Base-by-base conservation (phyloP, 345 rosid genomes). In the Atalantia buxifolia region DNA sequence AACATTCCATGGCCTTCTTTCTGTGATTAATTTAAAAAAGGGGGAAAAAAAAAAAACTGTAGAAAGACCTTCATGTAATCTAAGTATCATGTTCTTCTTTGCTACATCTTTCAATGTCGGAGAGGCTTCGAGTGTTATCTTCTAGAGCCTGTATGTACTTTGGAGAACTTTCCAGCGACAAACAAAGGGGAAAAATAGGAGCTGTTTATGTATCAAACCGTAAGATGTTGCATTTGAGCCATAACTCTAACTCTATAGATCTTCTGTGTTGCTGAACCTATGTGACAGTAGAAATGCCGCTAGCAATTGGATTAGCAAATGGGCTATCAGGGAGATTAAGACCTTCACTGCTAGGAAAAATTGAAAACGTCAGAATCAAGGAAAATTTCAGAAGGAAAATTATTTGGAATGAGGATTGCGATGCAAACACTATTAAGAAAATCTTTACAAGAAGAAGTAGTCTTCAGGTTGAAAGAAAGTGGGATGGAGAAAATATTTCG, bases 241-340 rank as follows among this genome's bases (percentile, higher is more conserved):
- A n/a, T 67, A 79, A 72, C 18, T 6, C 75, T 85, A 79, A 77
- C 81, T 76, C 82, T 85, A 64, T 83, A 64, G 50, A 75, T 77
- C 74, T 76, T 79, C 71, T 80, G 80, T 75, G 77, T 76, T 72
- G 80, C 81, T 66, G 83, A 66, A 63, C 79, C 82, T 85, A 83
- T 60, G 78, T 77, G 81, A 77, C 75, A 18, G 80, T 40, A 42
- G 86, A 81, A 65, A 80, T 86, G 81, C 82, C 61, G 71, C 83
- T 85, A 71, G 78, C 69, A 80, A 85, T 69, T 9, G 81, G 78
- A 38, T 88, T 66, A 7, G 90, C 81, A 48, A 90, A 90, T 0
- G 90, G 93, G 68, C 90, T 90, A 75, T 88, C 91, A 1, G 91
- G 91, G 35, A 86, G 86, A 77, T 87, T 79, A 30, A 85, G 78